Conservation (phyloP, 257 asterid genomes). For the Solanum arcanum region DNA sequence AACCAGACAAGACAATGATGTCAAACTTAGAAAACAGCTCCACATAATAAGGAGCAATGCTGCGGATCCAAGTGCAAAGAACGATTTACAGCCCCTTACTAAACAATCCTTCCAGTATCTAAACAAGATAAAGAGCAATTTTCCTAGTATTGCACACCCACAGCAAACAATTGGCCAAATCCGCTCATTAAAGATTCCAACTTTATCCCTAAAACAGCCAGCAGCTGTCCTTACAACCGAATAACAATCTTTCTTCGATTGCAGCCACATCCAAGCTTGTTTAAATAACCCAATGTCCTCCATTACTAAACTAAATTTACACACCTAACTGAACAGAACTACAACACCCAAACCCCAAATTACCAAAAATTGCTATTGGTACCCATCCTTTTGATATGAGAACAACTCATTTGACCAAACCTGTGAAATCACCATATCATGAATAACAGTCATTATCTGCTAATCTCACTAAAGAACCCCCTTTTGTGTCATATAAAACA, state of each 20-base stretch:
- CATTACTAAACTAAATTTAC: constrained; percentile 26
- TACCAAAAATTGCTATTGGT: constrained; percentile 1
- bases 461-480: constrained; percentile 12
- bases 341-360: not conserved
- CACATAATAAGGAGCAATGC: constrained; percentile 92
- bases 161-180: constrained; percentile 92
- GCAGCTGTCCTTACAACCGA: constrained; percentile 42
- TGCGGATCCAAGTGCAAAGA: constrained; percentile 76
- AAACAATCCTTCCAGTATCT: constrained; percentile 70
- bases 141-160: constrained; percentile 61
- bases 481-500: constrained; percentile 6
- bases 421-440: constrained; percentile 4
- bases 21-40: constrained; percentile 94
- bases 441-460: constrained; percentile 5
- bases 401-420: constrained; percentile 15
- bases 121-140: constrained; percentile 39
- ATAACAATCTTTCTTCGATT: constrained; percentile 60
- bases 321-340: not conserved
- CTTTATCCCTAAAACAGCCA: constrained; percentile 61
- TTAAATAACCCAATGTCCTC: constrained; percentile 95
- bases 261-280: constrained; percentile 89
- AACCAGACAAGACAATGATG: constrained; percentile 81
- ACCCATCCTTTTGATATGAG: constrained; percentile 10
- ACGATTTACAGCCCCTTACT: constrained; percentile 53
- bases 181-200: constrained; percentile 63